Evolutionary conservation across 2,329 filamentous ascomycete genomes (phyloP), one percentile per base, ranked within the genome.

Genomic region (Alternaria infectoria): DNA sequence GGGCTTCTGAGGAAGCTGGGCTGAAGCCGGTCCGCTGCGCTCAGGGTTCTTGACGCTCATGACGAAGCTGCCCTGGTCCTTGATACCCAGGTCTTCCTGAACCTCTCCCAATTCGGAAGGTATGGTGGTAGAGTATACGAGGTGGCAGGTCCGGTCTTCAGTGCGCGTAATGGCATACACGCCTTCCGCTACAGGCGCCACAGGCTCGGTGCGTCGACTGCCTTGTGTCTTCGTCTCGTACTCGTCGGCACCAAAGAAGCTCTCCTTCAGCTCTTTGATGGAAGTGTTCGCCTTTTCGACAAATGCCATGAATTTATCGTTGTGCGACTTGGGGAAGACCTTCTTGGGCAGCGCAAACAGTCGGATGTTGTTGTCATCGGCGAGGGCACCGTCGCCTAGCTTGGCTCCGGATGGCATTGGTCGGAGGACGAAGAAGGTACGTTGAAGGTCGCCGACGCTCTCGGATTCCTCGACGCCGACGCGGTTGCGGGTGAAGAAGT

Each of bases 311-410:
- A 93, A 94, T 11, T 88, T 83, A 69, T 96, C 92, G 11, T 81
- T 78, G 58, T 87, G 86, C 19, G 86, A 90, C 57, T 86, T 86
- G 0, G 93, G 93, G 10, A 96, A 87, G 3, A 88, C 87, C 78
- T 97, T 97, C 81, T 97, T 97, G 0, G 93, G 93, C 17, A 97
- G 81, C 1, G 90, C 89, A 55, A 96, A 83, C 5, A 97, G 82
- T 13, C 93, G 88, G 61, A 89, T 90, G 75, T 91, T 91, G 28
- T 83, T 79, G 12, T 85, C 83, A 6, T 85, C 85, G 61, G 85
- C 83, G 15, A 90, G 81, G 0, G 85, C 80, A 12, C 87, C 88
- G 57, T 88, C 80, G 21, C 87, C 85, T 15, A 96, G 83, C 67
- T 90, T 89, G n/a, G 89, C 88, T n/a, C 89, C 90, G 6, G 85